phyloP scores from a whole-genome alignment of 1,139 yeast species.

The Yamadazyma siamensis region DNA sequence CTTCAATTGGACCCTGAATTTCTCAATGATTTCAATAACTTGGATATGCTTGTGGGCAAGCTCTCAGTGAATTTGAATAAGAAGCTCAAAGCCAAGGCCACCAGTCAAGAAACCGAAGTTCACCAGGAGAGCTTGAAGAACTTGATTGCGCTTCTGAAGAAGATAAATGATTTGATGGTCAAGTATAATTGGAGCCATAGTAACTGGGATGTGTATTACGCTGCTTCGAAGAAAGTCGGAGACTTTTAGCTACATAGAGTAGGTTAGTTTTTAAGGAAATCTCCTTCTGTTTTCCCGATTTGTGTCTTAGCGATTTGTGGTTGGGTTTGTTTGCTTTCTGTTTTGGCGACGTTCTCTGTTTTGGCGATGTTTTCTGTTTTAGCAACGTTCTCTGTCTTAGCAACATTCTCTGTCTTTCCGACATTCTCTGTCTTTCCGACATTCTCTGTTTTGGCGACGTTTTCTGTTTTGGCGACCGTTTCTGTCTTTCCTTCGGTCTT shows the following conservation, averaged over 20 bases:
- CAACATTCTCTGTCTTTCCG: slow-evolving; percentile 11
- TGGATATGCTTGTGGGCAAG: slow-evolving; percentile 20
- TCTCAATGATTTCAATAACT: slow-evolving; percentile 15
- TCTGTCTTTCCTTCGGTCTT: slow-evolving; percentile 13
- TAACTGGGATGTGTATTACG: slow-evolving; percentile 16
- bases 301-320: slow-evolving; percentile 4
- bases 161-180: slow-evolving; percentile 15
- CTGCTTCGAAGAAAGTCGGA: slow-evolving; percentile 7
- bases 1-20: slow-evolving; percentile 20
- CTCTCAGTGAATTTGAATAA: slow-evolving; percentile 28
- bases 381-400: slow-evolving; percentile 8
- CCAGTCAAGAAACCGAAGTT: slow-evolving; percentile 40
- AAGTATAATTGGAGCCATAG: slow-evolving; percentile 14
- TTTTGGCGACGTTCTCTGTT: slow-evolving; percentile 12
- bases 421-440: slow-evolving; percentile 14
- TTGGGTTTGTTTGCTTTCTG: slow-evolving; percentile 17
- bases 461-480: slow-evolving; percentile 8
- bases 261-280: slow-evolving; percentile 11
- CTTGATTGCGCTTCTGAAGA: slow-evolving; percentile 23
- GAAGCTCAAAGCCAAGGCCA: slow-evolving; percentile 40
- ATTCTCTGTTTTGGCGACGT: slow-evolving; percentile 11
- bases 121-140: slow-evolving; percentile 31
- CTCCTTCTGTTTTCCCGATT: slow-evolving; percentile 15
- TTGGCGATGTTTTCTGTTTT: slow-evolving; percentile 10
- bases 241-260: slow-evolving; percentile 4